Evolutionary conservation across 2,329 filamentous ascomycete genomes (phyloP).

Genomic region (Pleochaeta shiraiana): DNA sequence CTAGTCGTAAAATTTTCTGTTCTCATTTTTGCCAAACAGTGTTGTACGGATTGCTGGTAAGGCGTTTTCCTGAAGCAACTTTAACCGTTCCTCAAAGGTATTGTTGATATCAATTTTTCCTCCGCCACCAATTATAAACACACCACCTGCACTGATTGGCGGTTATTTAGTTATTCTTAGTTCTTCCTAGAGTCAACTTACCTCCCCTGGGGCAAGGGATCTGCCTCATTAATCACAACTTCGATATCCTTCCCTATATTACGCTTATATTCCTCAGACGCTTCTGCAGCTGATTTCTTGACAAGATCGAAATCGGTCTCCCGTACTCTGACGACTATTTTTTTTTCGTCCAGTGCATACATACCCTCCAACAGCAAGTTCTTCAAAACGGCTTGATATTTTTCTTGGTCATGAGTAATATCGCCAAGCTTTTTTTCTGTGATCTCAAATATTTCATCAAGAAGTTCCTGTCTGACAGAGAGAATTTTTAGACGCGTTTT

Average conservation of each 20-base stretch:
- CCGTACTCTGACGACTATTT: constrained; percentile 51
- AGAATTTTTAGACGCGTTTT: constrained; percentile 85
- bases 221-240: constrained; percentile 54
- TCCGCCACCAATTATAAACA: constrained; percentile 54
- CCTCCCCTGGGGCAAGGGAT: constrained; percentile 62
- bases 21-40: constrained; percentile 84
- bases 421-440: constrained; percentile 49
- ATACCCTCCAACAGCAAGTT: constrained; percentile 72
- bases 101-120: constrained; percentile 99
- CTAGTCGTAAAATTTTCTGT: constrained; percentile 91
- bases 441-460: constrained; percentile 74
- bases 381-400: constrained; percentile 59
- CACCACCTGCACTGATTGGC: constrained; percentile 50
- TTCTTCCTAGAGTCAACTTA: constrained; percentile 28
- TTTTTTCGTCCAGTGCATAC: constrained; percentile 68
- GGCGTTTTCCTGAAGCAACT: constrained; percentile 62
- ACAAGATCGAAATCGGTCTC: constrained; percentile 58
- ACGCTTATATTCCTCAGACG: constrained; percentile 66
- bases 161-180: constrained; percentile 5
- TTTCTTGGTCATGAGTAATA: constrained; percentile 42
- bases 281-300: constrained; percentile 57
- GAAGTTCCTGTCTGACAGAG: constrained; percentile 66
- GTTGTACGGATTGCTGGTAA: constrained; percentile 68
- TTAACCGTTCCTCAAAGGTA: constrained; percentile 81
- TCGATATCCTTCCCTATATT: constrained; percentile 46